Evolutionary conservation across 2,329 filamentous ascomycete genomes (phyloP).

Genomic region (Scedosporium aurantiacum): DNA sequence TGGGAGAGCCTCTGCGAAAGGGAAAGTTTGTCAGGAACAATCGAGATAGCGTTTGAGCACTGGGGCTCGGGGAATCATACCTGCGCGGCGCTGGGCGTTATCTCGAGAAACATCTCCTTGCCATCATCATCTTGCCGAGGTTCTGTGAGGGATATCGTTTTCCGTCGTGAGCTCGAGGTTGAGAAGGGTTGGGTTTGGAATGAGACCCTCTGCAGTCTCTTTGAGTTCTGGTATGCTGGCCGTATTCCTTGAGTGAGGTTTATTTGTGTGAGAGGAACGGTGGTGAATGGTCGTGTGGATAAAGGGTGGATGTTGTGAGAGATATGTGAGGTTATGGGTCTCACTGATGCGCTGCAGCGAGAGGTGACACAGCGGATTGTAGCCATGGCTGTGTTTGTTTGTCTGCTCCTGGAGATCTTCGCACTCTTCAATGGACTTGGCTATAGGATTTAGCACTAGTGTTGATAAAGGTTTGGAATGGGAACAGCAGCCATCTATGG

Average conservation of each 20-base stretch:
- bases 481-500: not conserved
- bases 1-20: slow-evolving; percentile 53
- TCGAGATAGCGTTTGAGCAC: not conserved
- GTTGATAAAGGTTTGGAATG: not conserved
- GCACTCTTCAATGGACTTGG: not conserved
- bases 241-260: not conserved
- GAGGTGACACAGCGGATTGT: not conserved
- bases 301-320: not conserved
- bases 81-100: slow-evolving; percentile 72
- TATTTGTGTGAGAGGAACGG: not conserved
- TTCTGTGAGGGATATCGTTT: slow-evolving; percentile 50
- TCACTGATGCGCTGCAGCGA: not conserved
- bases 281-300: not conserved
- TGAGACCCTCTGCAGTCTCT: not conserved
- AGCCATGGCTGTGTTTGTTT: not conserved
- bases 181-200: slow-evolving; percentile 21
- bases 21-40: not conserved
- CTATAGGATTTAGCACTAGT: not conserved
- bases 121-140: slow-evolving; percentile 73
- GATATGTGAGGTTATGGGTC: not conserved
- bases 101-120: slow-evolving; percentile 70
- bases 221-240: not conserved
- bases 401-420: not conserved
- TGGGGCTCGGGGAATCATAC: slow-evolving; percentile 30
- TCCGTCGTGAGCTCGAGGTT: slow-evolving; percentile 21